Percentiles rank a stretch among this genome's conserved stretches.
Evolutionary conservation across 352 stramenopile genomes (phyloP).

Genomic region (Globisporangium echinulatum): DNA sequence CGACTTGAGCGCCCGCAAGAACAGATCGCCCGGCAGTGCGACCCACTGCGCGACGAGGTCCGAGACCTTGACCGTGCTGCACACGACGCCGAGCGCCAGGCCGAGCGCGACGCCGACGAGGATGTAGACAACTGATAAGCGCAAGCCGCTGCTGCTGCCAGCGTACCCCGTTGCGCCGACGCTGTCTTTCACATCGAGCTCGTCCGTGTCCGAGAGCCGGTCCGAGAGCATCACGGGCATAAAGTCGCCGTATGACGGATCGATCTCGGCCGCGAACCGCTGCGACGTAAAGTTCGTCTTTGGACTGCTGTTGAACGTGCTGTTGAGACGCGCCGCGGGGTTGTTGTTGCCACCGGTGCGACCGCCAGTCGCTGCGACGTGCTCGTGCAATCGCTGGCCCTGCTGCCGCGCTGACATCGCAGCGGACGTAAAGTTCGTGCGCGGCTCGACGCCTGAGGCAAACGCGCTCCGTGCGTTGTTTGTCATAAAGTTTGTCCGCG

Average conservation of each 20-base stretch:
- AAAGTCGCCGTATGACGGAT: slow-evolving; percentile 1
- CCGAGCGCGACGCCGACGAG: slow-evolving; percentile 45
- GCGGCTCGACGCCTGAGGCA: not conserved
- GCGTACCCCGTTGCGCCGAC: not conserved
- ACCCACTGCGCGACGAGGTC: slow-evolving; percentile 10
- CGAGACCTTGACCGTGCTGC: not conserved
- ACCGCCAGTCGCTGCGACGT: not conserved
- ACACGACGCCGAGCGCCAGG: slow-evolving; percentile 28
- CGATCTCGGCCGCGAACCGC: not conserved
- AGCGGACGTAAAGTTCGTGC: slow-evolving; percentile 1
- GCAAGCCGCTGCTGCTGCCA: slow-evolving; percentile 26
- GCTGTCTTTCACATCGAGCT: not conserved
- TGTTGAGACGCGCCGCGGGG: slow-evolving; percentile 15
- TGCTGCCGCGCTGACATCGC: not conserved
- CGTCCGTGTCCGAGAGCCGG: slow-evolving; percentile 2
- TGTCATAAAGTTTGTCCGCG: not conserved
- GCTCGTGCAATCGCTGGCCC: not conserved
- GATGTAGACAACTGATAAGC: slow-evolving; percentile 46
- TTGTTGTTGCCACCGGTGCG: not conserved
- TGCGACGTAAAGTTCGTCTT: slow-evolving; percentile 5
- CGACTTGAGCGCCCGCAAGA: slow-evolving; percentile 65
- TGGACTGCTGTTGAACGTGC: slow-evolving; percentile 11
- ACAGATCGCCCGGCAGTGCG: slow-evolving; percentile 65
- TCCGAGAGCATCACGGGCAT: slow-evolving; percentile 1
- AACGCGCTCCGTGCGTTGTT: not conserved